These are phyloP conservation scores for Psidium friedrichsthalianum DNA, from an alignment of 345 rosid species.

Conservation along the genomic window DNA sequence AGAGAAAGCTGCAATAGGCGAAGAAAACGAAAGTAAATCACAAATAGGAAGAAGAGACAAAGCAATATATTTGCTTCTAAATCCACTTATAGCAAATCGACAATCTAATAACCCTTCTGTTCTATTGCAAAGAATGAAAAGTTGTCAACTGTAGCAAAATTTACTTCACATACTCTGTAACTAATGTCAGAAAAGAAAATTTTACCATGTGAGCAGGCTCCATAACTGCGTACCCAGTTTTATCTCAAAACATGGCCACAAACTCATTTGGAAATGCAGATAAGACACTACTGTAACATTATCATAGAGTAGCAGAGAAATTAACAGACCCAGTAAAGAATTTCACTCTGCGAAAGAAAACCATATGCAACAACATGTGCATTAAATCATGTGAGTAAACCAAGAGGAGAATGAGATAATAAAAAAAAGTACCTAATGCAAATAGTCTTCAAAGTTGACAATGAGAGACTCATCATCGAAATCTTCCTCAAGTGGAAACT, in stretches of 20 bases:
- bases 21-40: neutral
- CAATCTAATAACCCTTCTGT: neutral
- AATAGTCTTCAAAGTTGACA: too few species aligned
- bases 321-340: neutral
- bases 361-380: too few species aligned
- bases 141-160: neutral
- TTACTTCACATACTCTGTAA: neutral
- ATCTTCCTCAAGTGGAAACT: too few species aligned
- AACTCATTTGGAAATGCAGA: constrained; percentile 60
- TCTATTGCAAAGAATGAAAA: neutral
- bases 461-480: too few species aligned
- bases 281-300: neutral
- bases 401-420: too few species aligned
- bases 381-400: too few species aligned
- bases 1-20: neutral
- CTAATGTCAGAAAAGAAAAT: neutral
- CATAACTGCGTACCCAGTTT: constrained; percentile 59
- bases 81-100: neutral
- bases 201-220: constrained; percentile 98
- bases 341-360: too few species aligned
- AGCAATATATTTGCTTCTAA: neutral
- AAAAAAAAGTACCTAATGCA: too few species aligned
- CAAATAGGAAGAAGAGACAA: neutral
- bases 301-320: neutral
- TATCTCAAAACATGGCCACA: constrained; percentile 69